These are phyloP conservation scores for Thermoascus crustaceus DNA, from an alignment of 2,329 filamentous ascomycete genomes.

Conservation along the genomic window DNA sequence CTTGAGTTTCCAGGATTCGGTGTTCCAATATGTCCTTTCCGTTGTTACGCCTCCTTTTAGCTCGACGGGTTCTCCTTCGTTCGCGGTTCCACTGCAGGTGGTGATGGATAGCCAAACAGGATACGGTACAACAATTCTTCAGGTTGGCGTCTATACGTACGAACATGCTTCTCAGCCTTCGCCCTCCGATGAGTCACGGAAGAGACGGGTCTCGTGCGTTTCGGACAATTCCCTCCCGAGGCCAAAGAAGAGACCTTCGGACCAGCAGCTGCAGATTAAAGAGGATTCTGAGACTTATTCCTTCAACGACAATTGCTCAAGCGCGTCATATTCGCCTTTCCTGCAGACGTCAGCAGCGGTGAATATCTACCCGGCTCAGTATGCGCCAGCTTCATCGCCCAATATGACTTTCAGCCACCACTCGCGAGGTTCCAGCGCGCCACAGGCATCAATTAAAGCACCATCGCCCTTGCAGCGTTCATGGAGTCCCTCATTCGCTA, in stretches of 20 bases:
- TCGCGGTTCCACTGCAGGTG: slow-evolving; percentile 52
- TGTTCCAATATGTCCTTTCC: slow-evolving; percentile 62
- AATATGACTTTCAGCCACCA: slow-evolving; percentile 36
- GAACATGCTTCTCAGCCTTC: slow-evolving; percentile 38
- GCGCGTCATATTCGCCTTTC: slow-evolving; percentile 42
- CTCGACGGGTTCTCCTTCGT: slow-evolving; percentile 47
- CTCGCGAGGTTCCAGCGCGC: slow-evolving; percentile 28
- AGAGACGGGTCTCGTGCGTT: slow-evolving; percentile 49
- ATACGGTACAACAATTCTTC: slow-evolving; percentile 41
- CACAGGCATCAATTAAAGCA: slow-evolving; percentile 39
- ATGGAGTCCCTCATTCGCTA: slow-evolving; percentile 42
- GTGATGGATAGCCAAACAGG: slow-evolving; percentile 52
- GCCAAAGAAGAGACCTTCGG: slow-evolving; percentile 42
- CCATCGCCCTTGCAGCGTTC: slow-evolving; percentile 40
- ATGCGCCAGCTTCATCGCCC: slow-evolving; percentile 31
- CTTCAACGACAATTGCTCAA: slow-evolving; percentile 44
- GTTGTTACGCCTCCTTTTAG: slow-evolving; percentile 62
- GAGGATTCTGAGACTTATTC: slow-evolving; percentile 47
- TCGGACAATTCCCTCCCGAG: slow-evolving; percentile 40
- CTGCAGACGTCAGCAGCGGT: slow-evolving; percentile 41
- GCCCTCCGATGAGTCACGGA: slow-evolving; percentile 39
- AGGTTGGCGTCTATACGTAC: slow-evolving; percentile 57
- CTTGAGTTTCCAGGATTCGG: slow-evolving; percentile 48
- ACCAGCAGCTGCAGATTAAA: slow-evolving; percentile 41
- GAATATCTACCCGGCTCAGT: slow-evolving; percentile 32